phyloP scores from a whole-genome alignment of 2,329 filamentous ascomycete genomes.

The Aspergillus carbonarius region DNA sequence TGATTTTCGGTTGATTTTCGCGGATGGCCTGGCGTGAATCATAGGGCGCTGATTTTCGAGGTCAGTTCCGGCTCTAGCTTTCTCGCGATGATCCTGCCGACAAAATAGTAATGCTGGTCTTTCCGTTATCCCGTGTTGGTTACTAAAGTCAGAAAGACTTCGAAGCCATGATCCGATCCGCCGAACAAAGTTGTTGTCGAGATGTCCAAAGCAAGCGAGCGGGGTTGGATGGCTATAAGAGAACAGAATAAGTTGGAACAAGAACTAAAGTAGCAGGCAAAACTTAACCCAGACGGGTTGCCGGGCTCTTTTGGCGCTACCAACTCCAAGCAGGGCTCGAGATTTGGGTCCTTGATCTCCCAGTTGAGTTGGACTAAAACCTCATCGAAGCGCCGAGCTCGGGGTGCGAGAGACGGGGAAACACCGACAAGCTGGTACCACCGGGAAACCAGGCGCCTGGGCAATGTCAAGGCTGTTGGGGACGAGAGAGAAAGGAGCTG shows the following conservation, averaged over 20 bases:
- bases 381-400: neutral
- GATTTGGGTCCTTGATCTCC: neutral
- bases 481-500: neutral
- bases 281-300: neutral
- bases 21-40: too few species aligned
- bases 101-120: neutral
- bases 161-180: constrained; percentile 1
- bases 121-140: neutral
- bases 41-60: neutral
- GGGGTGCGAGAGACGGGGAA: neutral
- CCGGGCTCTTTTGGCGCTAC: neutral
- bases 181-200: neutral
- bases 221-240: neutral
- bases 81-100: neutral
- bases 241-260: neutral
- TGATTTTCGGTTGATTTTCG: neutral
- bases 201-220: neutral
- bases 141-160: neutral
- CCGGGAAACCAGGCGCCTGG: neutral
- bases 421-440: neutral
- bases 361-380: neutral
- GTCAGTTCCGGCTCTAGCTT: neutral
- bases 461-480: neutral
- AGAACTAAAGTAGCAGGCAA: neutral
- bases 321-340: neutral